These are phyloP conservation scores for Magnolia sinica DNA, from an alignment of 164 flowering plant species.

Conservation along the genomic window DNA sequence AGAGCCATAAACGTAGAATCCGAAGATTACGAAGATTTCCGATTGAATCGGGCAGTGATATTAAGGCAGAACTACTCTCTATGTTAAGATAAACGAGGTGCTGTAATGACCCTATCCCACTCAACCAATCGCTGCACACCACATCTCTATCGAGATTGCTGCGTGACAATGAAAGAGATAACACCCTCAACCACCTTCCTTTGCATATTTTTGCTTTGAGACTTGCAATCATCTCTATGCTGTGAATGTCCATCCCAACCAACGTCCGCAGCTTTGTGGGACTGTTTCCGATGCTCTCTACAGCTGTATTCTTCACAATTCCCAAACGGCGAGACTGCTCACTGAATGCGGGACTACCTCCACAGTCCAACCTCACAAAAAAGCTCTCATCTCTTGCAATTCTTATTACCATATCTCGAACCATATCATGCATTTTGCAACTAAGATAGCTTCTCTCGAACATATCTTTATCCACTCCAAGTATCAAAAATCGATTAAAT, in stretches of 20 bases:
- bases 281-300: not conserved
- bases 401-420: not conserved
- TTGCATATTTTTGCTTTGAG: not conserved
- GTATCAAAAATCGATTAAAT: not conserved
- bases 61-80: not conserved
- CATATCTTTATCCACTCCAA: not conserved
- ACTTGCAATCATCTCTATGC: not conserved
- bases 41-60: not conserved
- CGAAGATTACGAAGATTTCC: not conserved
- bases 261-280: not conserved
- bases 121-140: not conserved
- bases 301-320: not conserved
- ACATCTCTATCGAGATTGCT: too few relatives aligned
- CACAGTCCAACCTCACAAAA: too few relatives aligned
- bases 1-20: not conserved
- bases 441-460: not conserved
- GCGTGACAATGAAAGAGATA: not conserved
- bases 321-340: not conserved
- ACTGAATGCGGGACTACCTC: not conserved
- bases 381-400: not conserved
- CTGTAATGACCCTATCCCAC: slow-evolving; percentile 2
- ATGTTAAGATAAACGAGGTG: not conserved
- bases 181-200: slow-evolving; percentile 1
- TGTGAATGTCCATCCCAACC: not conserved
- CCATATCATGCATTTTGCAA: not conserved